phyloP scores from a whole-genome alignment of 495 filamentous ascomycete species.

The Collariella sp. region DNA sequence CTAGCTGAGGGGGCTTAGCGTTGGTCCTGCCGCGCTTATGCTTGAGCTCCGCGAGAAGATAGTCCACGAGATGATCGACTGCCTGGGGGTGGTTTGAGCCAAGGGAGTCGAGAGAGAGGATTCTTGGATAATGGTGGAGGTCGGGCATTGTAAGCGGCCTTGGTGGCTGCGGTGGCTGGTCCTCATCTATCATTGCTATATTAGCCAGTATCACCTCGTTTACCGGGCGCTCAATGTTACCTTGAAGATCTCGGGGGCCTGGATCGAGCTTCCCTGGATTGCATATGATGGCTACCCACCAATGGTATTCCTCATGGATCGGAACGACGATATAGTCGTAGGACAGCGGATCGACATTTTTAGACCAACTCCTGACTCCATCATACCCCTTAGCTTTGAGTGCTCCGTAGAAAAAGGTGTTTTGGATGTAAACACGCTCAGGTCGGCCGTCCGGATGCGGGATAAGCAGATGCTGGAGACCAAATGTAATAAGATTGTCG shows the following conservation, averaged over 20 bases:
- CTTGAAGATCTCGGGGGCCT: background rate
- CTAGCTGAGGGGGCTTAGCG: conserved; percentile 46
- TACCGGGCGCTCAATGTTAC: background rate
- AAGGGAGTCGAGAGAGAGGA: conserved; percentile 87
- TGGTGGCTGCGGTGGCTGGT: background rate
- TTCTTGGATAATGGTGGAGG: conserved; percentile 42
- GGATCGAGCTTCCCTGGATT: conserved; percentile 57
- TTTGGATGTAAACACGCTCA: conserved; percentile 73
- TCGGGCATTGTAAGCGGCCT: conserved; percentile 11
- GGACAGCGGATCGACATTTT: conserved; percentile 72
- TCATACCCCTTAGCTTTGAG: conserved; percentile 60
- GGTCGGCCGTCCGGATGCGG: conserved; percentile 49
- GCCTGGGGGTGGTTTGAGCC: conserved; percentile 51
- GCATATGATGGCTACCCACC: conserved; percentile 95
- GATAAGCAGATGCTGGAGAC: conserved; percentile 66
- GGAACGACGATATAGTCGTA: conserved; percentile 89
- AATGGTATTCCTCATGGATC: conserved; percentile 78
- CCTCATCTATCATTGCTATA: conserved; percentile 12
- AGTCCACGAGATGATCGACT: conserved; percentile 60
- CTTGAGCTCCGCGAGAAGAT: conserved; percentile 62
- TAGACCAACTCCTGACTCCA: conserved; percentile 81
- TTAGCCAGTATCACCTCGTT: background rate
- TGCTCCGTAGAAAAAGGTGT: conserved; percentile 80
- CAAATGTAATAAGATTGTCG: conserved; percentile 85
- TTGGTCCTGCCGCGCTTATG: conserved; percentile 54